Evolutionary conservation across 2,329 filamentous ascomycete species (phyloP).

Genomic region (Penicillium sp.): DNA sequence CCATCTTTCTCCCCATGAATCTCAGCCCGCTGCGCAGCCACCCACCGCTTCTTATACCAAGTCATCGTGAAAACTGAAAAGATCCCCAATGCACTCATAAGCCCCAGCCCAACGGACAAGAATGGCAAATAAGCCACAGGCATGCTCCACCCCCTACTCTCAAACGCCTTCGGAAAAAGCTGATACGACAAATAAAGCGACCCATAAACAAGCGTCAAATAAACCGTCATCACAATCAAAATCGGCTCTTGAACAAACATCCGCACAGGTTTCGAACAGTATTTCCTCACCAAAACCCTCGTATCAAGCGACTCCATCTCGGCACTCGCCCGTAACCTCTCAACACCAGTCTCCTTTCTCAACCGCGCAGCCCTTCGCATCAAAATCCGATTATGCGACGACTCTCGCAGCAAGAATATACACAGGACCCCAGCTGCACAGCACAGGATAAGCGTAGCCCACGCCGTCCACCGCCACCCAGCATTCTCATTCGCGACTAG

Average conservation of each 20-base stretch:
- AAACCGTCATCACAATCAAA: conserved; percentile 44
- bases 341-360: conserved; percentile 47
- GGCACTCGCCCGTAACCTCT: conserved; percentile 40
- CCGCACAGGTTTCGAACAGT: conserved; percentile 40
- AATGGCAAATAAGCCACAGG: conserved; percentile 30
- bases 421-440: conserved; percentile 41
- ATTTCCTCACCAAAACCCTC: conserved; percentile 38
- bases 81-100: conserved; percentile 25
- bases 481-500: conserved; percentile 45
- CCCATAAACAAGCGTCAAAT: conserved; percentile 35
- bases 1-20: background rate
- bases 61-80: conserved; percentile 33
- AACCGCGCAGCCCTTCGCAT: conserved; percentile 46
- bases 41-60: conserved; percentile 26
- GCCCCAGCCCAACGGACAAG: conserved; percentile 23
- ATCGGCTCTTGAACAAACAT: conserved; percentile 50
- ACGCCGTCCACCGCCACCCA: conserved; percentile 58
- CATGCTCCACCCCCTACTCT: conserved; percentile 27
- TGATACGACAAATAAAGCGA: conserved; percentile 31
- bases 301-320: conserved; percentile 41
- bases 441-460: conserved; percentile 52
- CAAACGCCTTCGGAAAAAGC: conserved; percentile 35
- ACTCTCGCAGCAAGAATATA: conserved; percentile 49
- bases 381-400: conserved; percentile 49
- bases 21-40: conserved; percentile 11